phyloP scores from a whole-genome alignment of 2,329 filamentous ascomycete genomes.

The Fusarium duplospermum region DNA sequence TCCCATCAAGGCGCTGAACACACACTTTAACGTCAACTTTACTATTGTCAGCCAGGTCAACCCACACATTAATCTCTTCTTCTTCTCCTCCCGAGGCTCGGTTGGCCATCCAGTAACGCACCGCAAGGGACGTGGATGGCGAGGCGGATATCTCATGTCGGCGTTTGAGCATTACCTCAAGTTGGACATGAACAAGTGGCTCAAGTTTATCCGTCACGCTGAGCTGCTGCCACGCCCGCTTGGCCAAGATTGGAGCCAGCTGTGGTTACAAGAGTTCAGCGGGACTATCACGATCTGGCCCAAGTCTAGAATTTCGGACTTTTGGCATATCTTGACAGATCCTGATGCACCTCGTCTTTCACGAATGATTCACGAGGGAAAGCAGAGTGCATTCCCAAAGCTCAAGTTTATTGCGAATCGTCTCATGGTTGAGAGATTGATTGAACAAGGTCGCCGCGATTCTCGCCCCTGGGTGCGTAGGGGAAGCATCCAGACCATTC shows the following conservation, averaged over 20 bases:
- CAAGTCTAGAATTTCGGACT: slow-evolving; percentile 81
- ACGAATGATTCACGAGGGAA: slow-evolving; percentile 89
- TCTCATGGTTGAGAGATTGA: slow-evolving; percentile 80
- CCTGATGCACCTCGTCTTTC: slow-evolving; percentile 80
- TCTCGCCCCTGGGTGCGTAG: slow-evolving; percentile 61
- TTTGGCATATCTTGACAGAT: slow-evolving; percentile 87
- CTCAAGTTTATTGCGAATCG: slow-evolving; percentile 91
- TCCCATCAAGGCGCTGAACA: slow-evolving; percentile 90
- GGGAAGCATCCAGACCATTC: slow-evolving; percentile 68
- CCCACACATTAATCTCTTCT: slow-evolving; percentile 98
- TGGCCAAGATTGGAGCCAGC: slow-evolving; percentile 95
- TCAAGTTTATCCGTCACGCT: slow-evolving; percentile 91
- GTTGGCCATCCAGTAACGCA: slow-evolving; percentile 96
- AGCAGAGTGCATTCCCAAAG: slow-evolving; percentile 90
- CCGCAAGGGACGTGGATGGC: slow-evolving; percentile 92
- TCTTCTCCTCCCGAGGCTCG: slow-evolving; percentile 93
- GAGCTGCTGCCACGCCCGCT: slow-evolving; percentile 90
- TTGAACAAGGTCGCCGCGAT: slow-evolving; percentile 69
- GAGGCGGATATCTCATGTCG: slow-evolving; percentile 92
- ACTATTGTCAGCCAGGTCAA: slow-evolving; percentile 91
- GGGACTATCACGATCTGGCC: slow-evolving; percentile 98
- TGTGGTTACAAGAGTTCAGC: slow-evolving; percentile 95
- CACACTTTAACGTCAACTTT: slow-evolving; percentile 99
- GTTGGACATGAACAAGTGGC: slow-evolving; percentile 96
- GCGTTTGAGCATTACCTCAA: slow-evolving; percentile 96